These are phyloP conservation scores for Helotiales sp. DNA, from an alignment of 2,329 filamentous ascomycete genomes.

Conservation along the genomic window DNA sequence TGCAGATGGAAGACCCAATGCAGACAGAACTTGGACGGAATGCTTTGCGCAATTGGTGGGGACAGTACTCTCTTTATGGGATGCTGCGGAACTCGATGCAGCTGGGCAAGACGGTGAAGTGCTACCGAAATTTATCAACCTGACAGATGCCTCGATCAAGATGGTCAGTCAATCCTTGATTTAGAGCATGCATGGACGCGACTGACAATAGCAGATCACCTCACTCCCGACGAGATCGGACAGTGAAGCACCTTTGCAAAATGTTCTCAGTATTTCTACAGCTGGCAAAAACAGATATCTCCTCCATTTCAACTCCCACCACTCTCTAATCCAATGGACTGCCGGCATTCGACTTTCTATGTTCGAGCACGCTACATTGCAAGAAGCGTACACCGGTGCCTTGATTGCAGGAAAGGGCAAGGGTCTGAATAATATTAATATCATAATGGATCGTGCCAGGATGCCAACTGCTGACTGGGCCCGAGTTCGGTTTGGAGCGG, in stretches of 20 bases:
- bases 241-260: constrained; percentile 80
- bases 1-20: constrained; percentile 80
- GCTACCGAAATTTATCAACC: constrained; percentile 88
- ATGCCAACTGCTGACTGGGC: constrained; percentile 90
- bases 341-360: constrained; percentile 90
- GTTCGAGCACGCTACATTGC: constrained; percentile 88
- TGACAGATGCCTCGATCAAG: constrained; percentile 96
- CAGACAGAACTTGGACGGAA: constrained; percentile 89
- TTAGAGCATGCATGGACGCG: constrained; percentile 12
- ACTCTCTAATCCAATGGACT: constrained; percentile 94
- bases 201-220: constrained; percentile 64
- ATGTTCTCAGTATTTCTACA: constrained; percentile 93
- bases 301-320: constrained; percentile 92
- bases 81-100: constrained; percentile 85
- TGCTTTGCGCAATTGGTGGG: constrained; percentile 96
- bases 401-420: constrained; percentile 95
- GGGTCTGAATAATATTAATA: constrained; percentile 81
- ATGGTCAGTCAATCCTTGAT: constrained; percentile 64
- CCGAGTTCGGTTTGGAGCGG: constrained; percentile 89
- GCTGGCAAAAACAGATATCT: constrained; percentile 94
- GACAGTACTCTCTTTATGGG: constrained; percentile 93
- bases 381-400: constrained; percentile 95
- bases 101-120: constrained; percentile 84
- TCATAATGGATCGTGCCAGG: constrained; percentile 80
- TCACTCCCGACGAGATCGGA: constrained; percentile 80